Evolutionary conservation across 2,329 filamentous ascomycete species (phyloP), one percentile per base, ranked within the genome.

Genomic region (Cercospora janseana): DNA sequence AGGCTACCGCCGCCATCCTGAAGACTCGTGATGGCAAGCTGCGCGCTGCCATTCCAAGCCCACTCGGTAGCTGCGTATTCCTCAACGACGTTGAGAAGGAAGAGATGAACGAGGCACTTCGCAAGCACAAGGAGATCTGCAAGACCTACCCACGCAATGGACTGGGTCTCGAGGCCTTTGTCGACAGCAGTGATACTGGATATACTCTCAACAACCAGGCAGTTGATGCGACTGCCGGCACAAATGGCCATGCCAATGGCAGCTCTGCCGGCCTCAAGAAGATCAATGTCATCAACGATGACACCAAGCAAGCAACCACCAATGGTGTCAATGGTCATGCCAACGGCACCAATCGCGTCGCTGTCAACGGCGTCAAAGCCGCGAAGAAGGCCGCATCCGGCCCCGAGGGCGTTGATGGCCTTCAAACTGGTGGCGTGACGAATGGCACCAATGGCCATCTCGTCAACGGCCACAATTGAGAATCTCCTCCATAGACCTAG

Each of bases 11-110:
- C 10, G 85, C 85, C 9, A 88, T 88, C 55, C 70, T 88, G 42
- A 85, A 83, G 72, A 88, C 85, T 0, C 76, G 85, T 9, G 85
- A 88, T 56, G 85, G 85, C 26, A 74, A 79, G 62, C 74, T 88
- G 7, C 78, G 85, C 29, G 81, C 83, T 26, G 83, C 85, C 3
- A 83, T 88, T 0, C 85, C 85, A 1, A 81, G 75, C 54, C 85
- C 85, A 0, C 74, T 88, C 23, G 85, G 85, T 1, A 73, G 72
- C 9, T 88, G 85, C 62, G 74, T 76, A 3, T 88, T 88, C 70
- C 61, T 88, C 46, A 88, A 87, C 61, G 82, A 87, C 32, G 79
- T 86, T 1, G 73, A 76, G 1, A 69, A 74, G 20, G 74, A 82
- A 10, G 83, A 87, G 58, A 79, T 88, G 73, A 77, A 77, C 52